These are phyloP conservation scores for Arthrobotrys pseudoclavata DNA, from an alignment of 2,329 filamentous ascomycete genomes.

Conservation along the genomic window DNA sequence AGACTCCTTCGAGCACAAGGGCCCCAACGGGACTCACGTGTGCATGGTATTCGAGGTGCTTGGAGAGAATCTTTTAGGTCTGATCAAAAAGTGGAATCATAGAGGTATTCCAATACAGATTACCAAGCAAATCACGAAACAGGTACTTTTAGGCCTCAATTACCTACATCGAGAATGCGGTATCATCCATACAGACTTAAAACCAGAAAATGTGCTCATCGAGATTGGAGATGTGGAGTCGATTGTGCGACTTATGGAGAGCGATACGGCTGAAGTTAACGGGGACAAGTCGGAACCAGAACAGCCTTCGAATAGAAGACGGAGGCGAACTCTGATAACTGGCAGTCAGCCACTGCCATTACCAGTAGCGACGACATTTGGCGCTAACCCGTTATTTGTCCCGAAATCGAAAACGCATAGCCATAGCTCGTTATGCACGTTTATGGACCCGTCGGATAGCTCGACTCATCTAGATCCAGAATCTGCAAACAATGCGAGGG, in stretches of 20 bases:
- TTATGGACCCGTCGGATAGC: conserved; percentile 61
- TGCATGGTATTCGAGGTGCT: conserved; percentile 99
- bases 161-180: conserved; percentile 98
- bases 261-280: conserved; percentile 70
- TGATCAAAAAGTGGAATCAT: conserved; percentile 84
- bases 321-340: conserved; percentile 93
- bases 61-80: conserved; percentile 85
- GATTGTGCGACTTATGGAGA: conserved; percentile 74
- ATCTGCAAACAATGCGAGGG: conserved; percentile 81
- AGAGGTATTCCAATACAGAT: conserved; percentile 94
- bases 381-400: conserved; percentile 64
- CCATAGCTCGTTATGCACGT: conserved; percentile 63
- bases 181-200: conserved; percentile 97
- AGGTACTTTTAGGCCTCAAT: conserved; percentile 93
- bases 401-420: conserved; percentile 61
- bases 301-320: conserved; percentile 87
- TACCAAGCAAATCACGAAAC: conserved; percentile 98
- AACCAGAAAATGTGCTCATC: conserved; percentile 97
- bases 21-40: conserved; percentile 94
- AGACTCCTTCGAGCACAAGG: conserved; percentile 97
- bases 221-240: conserved; percentile 99
- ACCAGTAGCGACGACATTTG: conserved; percentile 92
- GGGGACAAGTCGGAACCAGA: conserved; percentile 74
- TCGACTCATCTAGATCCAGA: conserved; percentile 67
- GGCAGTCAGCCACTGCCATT: conserved; percentile 96